Evolutionary conservation across 163 green algal species (phyloP).

Genomic region (Prototheca stagnorum): DNA sequence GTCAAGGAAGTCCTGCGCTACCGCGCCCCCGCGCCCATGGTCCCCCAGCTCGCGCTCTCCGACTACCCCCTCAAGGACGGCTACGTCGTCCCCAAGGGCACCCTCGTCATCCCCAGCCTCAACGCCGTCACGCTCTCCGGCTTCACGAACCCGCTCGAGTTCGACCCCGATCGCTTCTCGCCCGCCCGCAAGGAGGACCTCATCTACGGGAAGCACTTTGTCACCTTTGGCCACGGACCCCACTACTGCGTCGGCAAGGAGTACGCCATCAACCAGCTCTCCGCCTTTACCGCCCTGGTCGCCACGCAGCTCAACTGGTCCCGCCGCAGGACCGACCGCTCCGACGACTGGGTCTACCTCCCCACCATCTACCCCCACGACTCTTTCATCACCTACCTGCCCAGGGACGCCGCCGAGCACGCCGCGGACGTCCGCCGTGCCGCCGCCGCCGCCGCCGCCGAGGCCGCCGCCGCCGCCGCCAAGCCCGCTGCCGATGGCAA

Average conservation of each 20-base stretch:
- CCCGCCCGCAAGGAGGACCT: conserved; percentile 67
- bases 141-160: conserved; percentile 50
- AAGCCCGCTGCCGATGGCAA: too few relatives aligned
- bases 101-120: conserved; percentile 66
- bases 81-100: conserved; percentile 57
- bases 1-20: conserved; percentile 78
- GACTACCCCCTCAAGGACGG: conserved; percentile 54
- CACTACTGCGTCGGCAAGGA: conserved; percentile 80
- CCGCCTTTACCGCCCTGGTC: conserved; percentile 51
- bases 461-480: too few relatives aligned
- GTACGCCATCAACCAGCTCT: conserved; percentile 67
- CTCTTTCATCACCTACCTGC: conserved; percentile 34
- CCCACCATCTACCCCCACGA: conserved; percentile 71
- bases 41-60: conserved; percentile 48
- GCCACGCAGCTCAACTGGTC: conserved; percentile 33
- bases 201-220: conserved; percentile 50
- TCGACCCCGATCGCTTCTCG: conserved; percentile 76
- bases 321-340: conserved; percentile 18
- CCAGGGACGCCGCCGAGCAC: too few relatives aligned
- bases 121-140: conserved; percentile 48
- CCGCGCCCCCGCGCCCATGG: conserved; percentile 70
- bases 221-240: conserved; percentile 69
- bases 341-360: conserved; percentile 58
- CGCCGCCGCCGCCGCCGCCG: too few relatives aligned
- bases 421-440: too few relatives aligned